phyloP scores from a whole-genome alignment of 352 stramenopile species.

The Phytophthora constricta region DNA sequence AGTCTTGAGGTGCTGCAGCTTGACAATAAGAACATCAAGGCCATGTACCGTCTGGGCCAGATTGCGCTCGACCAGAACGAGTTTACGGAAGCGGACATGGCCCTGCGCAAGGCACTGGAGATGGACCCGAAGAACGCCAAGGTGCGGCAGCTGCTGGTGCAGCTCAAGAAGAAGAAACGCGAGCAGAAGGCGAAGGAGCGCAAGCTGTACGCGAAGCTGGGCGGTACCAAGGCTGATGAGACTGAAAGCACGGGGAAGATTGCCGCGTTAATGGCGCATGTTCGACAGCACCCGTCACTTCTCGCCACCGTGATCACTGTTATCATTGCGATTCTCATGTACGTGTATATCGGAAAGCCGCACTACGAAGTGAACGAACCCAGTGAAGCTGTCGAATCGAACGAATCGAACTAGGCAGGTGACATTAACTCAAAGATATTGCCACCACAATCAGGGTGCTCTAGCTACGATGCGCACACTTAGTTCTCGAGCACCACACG shows the following conservation, averaged over 20 bases:
- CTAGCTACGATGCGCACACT: neutral
- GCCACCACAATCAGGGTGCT: no score
- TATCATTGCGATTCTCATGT: conserved; percentile 69
- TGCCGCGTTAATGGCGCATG: conserved; percentile 23
- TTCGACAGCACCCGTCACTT: conserved; percentile 48
- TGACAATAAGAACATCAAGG: conserved; percentile 77
- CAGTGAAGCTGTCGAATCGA: conserved; percentile 1
- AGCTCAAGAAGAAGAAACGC: conserved; percentile 78
- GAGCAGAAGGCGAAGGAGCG: conserved; percentile 60
- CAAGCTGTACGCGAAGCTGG: conserved; percentile 76
- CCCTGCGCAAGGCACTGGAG: conserved; percentile 65
- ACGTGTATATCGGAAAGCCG: conserved; percentile 63
- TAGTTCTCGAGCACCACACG: conserved; percentile 60
- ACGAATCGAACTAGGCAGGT: conserved; percentile 10
- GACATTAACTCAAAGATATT: neutral
- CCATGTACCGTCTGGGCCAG: conserved; percentile 77
- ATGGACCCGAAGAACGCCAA: conserved; percentile 75
- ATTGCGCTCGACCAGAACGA: conserved; percentile 79
- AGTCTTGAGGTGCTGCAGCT: conserved; percentile 83
- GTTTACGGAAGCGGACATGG: conserved; percentile 64
- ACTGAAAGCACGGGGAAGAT: conserved; percentile 11
- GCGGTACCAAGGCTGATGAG: conserved; percentile 28
- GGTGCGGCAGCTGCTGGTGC: conserved; percentile 63
- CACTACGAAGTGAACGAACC: conserved; percentile 44
- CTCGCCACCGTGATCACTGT: conserved; percentile 50